These are phyloP conservation scores for Floccularia luteovirens DNA, from an alignment of 768 basidiomycete genomes.

Conservation along the genomic window DNA sequence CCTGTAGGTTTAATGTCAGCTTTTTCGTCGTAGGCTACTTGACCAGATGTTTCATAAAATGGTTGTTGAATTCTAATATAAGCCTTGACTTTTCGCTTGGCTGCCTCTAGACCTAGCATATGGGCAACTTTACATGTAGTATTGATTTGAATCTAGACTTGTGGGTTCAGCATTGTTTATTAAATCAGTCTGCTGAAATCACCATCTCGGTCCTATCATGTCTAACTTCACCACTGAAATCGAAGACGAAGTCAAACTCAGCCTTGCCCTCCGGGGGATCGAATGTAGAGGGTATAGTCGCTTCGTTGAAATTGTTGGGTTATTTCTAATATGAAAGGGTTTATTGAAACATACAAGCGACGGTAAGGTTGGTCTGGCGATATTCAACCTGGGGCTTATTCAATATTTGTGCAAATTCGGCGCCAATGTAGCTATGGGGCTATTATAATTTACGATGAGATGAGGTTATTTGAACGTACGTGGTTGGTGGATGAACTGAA, in stretches of 20 bases:
- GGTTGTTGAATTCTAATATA: constrained; percentile 75
- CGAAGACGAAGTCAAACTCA: constrained; percentile 79
- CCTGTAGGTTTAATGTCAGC: constrained; percentile 67
- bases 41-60: constrained; percentile 70
- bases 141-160: constrained; percentile 64
- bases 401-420: constrained; percentile 67
- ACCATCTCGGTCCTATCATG: constrained; percentile 73
- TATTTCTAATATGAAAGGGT: constrained; percentile 5
- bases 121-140: constrained; percentile 65
- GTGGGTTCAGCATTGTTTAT: constrained; percentile 6
- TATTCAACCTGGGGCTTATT: constrained; percentile 69
- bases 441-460: not conserved
- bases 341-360: constrained; percentile 42
- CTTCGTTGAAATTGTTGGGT: constrained; percentile 24
- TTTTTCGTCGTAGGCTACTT: constrained; percentile 60
- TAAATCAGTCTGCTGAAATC: constrained; percentile 14
- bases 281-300: constrained; percentile 59
- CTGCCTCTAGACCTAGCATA: constrained; percentile 68
- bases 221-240: constrained; percentile 75
- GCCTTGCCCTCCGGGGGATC: constrained; percentile 62
- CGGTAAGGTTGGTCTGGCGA: constrained; percentile 73
- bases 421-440: constrained; percentile 60
- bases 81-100: constrained; percentile 70
- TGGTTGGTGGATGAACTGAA: constrained; percentile 25
- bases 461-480: constrained; percentile 12